Evolutionary conservation across 257 asterid genomes (phyloP).

Genomic region (Anisodus tanguticus): DNA sequence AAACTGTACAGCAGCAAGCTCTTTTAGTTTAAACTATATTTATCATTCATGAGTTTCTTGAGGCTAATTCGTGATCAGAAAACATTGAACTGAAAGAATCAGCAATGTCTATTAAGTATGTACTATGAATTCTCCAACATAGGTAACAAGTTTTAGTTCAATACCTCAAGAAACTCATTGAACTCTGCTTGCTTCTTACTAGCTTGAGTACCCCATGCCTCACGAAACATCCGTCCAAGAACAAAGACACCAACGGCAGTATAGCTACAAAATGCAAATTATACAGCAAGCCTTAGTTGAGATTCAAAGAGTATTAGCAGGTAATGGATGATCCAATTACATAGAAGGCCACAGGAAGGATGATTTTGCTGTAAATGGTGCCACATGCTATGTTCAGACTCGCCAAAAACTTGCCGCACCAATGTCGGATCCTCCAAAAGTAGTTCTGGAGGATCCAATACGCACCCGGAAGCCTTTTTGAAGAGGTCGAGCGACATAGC

Average conservation of each 20-base stretch:
- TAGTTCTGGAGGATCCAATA: too few species aligned
- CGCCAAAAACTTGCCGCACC: neutral
- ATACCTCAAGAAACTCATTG: conserved; percentile 93
- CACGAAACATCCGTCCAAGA: conserved; percentile 85
- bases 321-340: neutral
- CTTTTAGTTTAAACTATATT: too few species aligned
- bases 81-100: conserved; percentile 1
- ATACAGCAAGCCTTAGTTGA: conserved; percentile 8
- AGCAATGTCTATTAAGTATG: neutral
- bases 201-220: conserved; percentile 92
- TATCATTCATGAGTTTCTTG: conserved; percentile 26
- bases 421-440: neutral
- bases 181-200: conserved; percentile 88
- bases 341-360: neutral
- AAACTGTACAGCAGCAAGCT: too few species aligned
- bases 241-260: conserved; percentile 99
- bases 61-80: conserved; percentile 9
- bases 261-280: conserved; percentile 58
- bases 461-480: neutral
- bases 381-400: conserved; percentile 16
- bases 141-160: neutral
- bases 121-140: neutral
- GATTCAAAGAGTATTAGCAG: conserved; percentile 6
- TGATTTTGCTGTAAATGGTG: conserved; percentile 13
- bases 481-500: neutral